Percentiles rank a stretch among this genome's conserved stretches.
phyloP scores from a whole-genome alignment of 352 stramenopile species.

The Phytopythium helicoides region DNA sequence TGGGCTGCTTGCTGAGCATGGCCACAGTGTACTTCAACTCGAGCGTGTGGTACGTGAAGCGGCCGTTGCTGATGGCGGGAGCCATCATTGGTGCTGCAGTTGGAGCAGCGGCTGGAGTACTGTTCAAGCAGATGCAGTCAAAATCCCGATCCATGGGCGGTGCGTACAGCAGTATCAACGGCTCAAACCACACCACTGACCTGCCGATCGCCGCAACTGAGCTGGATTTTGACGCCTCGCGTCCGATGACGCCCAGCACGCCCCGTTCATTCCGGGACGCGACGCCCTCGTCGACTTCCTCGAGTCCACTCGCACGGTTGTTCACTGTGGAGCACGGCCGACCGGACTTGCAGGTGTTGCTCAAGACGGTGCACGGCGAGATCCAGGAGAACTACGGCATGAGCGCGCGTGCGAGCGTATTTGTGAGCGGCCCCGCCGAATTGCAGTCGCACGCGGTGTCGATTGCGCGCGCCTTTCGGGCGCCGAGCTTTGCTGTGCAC shows the following conservation, averaged over 20 bases:
- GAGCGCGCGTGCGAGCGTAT: conserved; percentile 34
- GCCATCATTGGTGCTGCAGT: conserved; percentile 22
- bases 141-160: not conserved
- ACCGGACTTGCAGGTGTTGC: conserved; percentile 28
- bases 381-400: conserved; percentile 50
- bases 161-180: conserved; percentile 9
- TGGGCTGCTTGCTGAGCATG: conserved; percentile 31
- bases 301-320: conserved; percentile 24
- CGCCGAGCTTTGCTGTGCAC: conserved; percentile 33
- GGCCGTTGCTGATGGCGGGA: conserved; percentile 27
- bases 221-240: conserved; percentile 28
- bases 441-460: conserved; percentile 31
- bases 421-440: conserved; percentile 40
- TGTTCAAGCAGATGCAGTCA: conserved; percentile 10
- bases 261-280: conserved; percentile 28
- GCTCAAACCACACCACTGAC: conserved; percentile 14
- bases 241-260: conserved; percentile 29
- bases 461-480: conserved; percentile 25
- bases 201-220: conserved; percentile 43
- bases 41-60: conserved; percentile 36
- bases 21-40: conserved; percentile 24
- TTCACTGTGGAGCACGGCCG: conserved; percentile 40
- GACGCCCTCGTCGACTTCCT: conserved; percentile 19
- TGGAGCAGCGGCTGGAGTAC: conserved; percentile 20
- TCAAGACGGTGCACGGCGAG: conserved; percentile 37